Evolutionary conservation across 1,139 yeast species (phyloP).

Genomic region (Pichia cactophila): DNA sequence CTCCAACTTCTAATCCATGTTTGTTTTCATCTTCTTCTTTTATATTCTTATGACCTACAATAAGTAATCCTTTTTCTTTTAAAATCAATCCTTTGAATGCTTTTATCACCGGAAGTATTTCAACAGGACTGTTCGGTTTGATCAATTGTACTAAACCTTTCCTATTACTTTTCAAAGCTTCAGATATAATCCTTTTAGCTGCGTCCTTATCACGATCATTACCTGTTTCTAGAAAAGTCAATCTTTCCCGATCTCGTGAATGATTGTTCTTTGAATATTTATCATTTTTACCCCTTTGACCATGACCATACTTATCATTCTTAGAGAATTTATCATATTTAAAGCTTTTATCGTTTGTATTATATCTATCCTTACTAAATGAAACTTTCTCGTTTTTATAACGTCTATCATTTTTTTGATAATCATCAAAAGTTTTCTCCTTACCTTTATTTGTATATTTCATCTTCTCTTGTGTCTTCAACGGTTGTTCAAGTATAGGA

Average conservation of each 20-base stretch:
- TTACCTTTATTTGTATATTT: not conserved
- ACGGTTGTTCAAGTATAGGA: not conserved
- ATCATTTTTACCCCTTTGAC: not conserved
- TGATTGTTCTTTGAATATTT: not conserved
- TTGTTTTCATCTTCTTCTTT: constrained; percentile 9
- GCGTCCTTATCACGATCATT: constrained; percentile 22
- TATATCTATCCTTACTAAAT: not conserved
- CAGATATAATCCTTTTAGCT: constrained; percentile 17
- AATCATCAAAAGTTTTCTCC: not conserved
- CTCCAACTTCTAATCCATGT: constrained; percentile 11
- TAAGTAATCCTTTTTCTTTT: constrained; percentile 18
- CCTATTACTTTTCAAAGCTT: constrained; percentile 12
- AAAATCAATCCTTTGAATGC: constrained; percentile 17
- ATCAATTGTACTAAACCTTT: constrained; percentile 18
- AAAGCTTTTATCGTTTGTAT: not conserved
- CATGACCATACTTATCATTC: not conserved
- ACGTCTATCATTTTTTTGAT: not conserved
- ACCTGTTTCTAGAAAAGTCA: constrained; percentile 15
- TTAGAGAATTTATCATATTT: not conserved
- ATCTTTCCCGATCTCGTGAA: constrained; percentile 2
- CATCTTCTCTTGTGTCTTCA: not conserved
- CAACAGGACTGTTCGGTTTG: constrained; percentile 12
- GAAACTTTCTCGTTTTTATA: not conserved
- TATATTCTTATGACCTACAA: constrained; percentile 13
- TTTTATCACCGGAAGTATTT: constrained; percentile 8